phyloP scores from a whole-genome alignment of 805 yeast genomes.

The Sugiyamaella marilandica region DNA sequence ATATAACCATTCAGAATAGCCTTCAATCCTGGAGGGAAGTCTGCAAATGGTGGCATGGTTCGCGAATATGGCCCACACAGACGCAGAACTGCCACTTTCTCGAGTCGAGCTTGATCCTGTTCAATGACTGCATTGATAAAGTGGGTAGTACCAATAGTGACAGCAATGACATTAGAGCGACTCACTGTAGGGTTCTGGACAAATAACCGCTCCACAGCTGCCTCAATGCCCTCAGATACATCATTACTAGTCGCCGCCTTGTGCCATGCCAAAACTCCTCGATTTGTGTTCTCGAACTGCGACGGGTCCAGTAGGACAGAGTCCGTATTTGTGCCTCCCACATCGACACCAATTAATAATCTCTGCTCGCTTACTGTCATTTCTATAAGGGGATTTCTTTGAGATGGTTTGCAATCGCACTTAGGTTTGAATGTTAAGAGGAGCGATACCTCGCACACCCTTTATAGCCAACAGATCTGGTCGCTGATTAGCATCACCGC shows the following conservation, averaged over 20 bases:
- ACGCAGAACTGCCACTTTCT: constrained; percentile 43
- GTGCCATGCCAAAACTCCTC: constrained; percentile 40
- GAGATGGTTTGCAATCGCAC: not conserved
- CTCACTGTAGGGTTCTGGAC: constrained; percentile 13
- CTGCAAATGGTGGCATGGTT: constrained; percentile 41
- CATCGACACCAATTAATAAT: constrained; percentile 43
- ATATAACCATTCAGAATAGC: constrained; percentile 12
- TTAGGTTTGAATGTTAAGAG: too few species aligned
- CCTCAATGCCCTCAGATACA: constrained; percentile 42
- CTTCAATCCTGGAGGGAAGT: constrained; percentile 35
- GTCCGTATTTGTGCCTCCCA: constrained; percentile 51
- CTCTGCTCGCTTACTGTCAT: constrained; percentile 8
- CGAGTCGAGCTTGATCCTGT: constrained; percentile 40
- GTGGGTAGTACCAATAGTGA: constrained; percentile 53
- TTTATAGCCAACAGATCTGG: not conserved
- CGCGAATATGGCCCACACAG: constrained; percentile 42
- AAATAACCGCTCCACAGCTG: constrained; percentile 36
- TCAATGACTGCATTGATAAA: constrained; percentile 51
- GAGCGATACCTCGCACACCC: too few species aligned
- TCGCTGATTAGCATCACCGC: not conserved
- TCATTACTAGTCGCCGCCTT: constrained; percentile 43
- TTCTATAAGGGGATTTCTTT: not conserved
- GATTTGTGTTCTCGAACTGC: constrained; percentile 10
- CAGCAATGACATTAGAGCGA: constrained; percentile 34
- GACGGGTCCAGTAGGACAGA: constrained; percentile 42